Conservation (phyloP, 2,329 filamentous ascomycete species). For the Botrytis fabae region DNA sequence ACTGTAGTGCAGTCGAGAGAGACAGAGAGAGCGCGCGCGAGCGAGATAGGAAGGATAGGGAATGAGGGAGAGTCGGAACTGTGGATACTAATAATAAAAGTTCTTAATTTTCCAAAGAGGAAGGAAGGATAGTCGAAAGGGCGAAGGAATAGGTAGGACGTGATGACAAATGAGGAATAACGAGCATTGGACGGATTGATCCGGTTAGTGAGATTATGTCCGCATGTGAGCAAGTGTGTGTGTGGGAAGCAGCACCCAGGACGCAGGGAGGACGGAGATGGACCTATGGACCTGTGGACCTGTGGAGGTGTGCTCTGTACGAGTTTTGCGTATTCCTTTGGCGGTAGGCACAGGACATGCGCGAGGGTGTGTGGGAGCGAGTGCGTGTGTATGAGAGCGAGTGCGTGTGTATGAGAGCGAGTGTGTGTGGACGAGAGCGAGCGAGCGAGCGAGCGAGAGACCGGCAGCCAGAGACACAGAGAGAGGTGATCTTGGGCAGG, state of each 20-base stretch:
- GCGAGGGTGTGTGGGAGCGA: neutral
- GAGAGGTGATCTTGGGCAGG: neutral
- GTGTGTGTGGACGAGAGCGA: neutral
- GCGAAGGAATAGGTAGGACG: neutral
- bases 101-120: neutral
- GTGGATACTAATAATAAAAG: slow-evolving; percentile 5
- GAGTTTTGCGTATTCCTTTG: slow-evolving; percentile 4
- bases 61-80: neutral
- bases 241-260: neutral
- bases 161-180: neutral
- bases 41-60: neutral
- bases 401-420: too few relatives aligned
- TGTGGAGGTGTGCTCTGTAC: neutral
- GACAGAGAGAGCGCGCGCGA: neutral
- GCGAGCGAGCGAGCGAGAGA: neutral
- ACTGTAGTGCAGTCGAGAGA: neutral
- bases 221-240: neutral
- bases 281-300: neutral
- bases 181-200: neutral
- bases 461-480: neutral
- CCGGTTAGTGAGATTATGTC: neutral
- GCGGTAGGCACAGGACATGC: neutral
- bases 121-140: neutral
- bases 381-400: too few relatives aligned
- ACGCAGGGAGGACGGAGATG: neutral